phyloP scores from a whole-genome alignment of 805 yeast genomes.

The Starmerella vitae region DNA sequence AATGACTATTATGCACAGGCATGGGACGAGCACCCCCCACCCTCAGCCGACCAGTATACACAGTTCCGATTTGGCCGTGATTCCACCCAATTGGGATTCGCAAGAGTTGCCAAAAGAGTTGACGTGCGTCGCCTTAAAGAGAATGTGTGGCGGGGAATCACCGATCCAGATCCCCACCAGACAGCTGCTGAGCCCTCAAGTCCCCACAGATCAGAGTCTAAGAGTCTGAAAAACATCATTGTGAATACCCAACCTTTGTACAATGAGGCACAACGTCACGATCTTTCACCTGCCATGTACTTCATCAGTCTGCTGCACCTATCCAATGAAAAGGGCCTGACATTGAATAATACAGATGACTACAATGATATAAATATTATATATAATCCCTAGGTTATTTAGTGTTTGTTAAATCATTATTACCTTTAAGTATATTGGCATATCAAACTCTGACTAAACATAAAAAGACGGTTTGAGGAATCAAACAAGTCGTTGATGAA shows the following conservation, averaged over 20 bases:
- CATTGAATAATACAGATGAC: conserved; percentile 37
- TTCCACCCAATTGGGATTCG: conserved; percentile 36
- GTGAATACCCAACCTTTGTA: conserved; percentile 40
- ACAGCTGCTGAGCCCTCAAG: background rate
- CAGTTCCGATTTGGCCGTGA: conserved; percentile 1
- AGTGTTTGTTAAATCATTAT: too few relatives aligned
- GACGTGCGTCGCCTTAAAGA: conserved; percentile 62
- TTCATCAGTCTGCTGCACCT: conserved; percentile 72
- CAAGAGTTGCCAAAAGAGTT: conserved; percentile 64
- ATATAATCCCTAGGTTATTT: background rate
- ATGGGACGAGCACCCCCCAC: conserved; percentile 2
- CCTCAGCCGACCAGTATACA: conserved; percentile 15
- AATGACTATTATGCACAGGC: background rate
- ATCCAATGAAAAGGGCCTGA: conserved; percentile 72
- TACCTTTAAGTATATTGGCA: too few relatives aligned
- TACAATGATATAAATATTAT: conserved; percentile 22
- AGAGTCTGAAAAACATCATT: conserved; percentile 37
- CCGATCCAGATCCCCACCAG: conserved; percentile 15
- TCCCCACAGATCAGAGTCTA: background rate
- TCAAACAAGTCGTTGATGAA: too few relatives aligned
- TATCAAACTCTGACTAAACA: too few relatives aligned
- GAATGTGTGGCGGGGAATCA: conserved; percentile 53
- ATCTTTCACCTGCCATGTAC: conserved; percentile 71
- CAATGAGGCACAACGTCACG: conserved; percentile 42
- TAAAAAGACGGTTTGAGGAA: too few relatives aligned